These are phyloP conservation scores for Microdochium trichocladiopsis DNA, from an alignment of 2,329 filamentous ascomycete genomes.

Conservation along the genomic window DNA sequence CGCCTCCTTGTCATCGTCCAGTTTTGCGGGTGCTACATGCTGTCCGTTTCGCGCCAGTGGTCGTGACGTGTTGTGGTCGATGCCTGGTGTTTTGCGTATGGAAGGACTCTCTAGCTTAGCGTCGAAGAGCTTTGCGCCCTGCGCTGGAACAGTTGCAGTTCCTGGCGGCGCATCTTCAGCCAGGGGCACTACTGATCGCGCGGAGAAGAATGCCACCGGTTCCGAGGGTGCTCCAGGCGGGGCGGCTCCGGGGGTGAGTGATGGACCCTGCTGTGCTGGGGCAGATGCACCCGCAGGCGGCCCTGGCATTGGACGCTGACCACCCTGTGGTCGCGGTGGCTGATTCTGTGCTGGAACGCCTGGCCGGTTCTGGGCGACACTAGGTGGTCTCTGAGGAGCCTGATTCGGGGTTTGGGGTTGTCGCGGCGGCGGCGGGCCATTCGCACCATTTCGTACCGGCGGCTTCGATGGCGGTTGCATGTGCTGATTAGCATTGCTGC, in stretches of 20 bases:
- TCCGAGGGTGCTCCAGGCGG: slow-evolving; percentile 23
- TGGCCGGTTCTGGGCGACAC: slow-evolving; percentile 15
- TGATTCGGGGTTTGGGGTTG: slow-evolving; percentile 28
- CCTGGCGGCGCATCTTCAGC: slow-evolving; percentile 38
- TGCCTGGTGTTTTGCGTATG: slow-evolving; percentile 79
- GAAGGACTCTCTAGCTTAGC: slow-evolving; percentile 74
- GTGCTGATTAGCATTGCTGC: slow-evolving; percentile 10
- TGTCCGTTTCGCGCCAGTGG: slow-evolving; percentile 56
- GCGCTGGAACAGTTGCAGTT: slow-evolving; percentile 31
- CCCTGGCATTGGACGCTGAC: slow-evolving; percentile 8
- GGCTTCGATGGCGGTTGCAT: slow-evolving; percentile 31
- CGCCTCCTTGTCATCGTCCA: slow-evolving; percentile 16
- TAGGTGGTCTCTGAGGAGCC: slow-evolving; percentile 13
- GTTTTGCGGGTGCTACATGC: slow-evolving; percentile 37
- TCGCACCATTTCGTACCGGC: slow-evolving; percentile 19
- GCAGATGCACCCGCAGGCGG: slow-evolving; percentile 6
- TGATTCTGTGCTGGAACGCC: slow-evolving; percentile 8
- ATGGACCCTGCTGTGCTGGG: slow-evolving; percentile 16
- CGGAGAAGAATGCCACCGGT: slow-evolving; percentile 62
- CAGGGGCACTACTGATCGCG: slow-evolving; percentile 53
- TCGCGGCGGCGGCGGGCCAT: slow-evolving; percentile 20
- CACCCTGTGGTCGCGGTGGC: slow-evolving; percentile 8
- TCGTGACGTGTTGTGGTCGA: slow-evolving; percentile 73
- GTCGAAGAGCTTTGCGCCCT: slow-evolving; percentile 55
- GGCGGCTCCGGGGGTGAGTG: slow-evolving; percentile 21